Evolutionary conservation across 2,329 filamentous ascomycete genomes (phyloP), one percentile per base, ranked within the genome.

Genomic region (Aspergillus pseudotamarii): DNA sequence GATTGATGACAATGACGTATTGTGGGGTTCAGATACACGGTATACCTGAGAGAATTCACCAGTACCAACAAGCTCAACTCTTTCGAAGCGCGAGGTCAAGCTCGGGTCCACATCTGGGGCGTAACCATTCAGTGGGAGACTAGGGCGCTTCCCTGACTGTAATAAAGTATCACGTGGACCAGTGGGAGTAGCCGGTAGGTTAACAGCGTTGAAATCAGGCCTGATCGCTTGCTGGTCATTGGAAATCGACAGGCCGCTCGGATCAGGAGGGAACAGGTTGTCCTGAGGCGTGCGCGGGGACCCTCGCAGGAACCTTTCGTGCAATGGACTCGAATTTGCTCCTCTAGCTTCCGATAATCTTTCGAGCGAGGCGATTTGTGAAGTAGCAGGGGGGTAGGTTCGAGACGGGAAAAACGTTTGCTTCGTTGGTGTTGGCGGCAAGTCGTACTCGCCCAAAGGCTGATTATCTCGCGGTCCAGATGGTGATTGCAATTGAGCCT

Each of bases 21-120:
- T 73, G 14, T 76, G 68, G 64, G 80, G 69, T 64, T 79, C 68
- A 16, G 87, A 87, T 5, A 97, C 94, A 41, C 90, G 88, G 76
- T 93, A 99, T 0, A 99, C 95, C 61, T 91, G 88, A 0, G 95
- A 98, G 74, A 99, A 99, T 75, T 97, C 94, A 62, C 95, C 95
- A 64, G 89, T 89, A 55, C 94, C 94, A 68, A 94, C 86, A 63
- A 89, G 84, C 70, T 93, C 91, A 14, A 96, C 90, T 64, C 90
- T 91, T 60, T 90, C 88, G 74, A 99, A 99, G 59, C 91, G 88
- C 4, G 88, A 85, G 14, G 87, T 87, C 58, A 97, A 81, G 58
- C 86, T 87, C 26, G 88, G 86, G 72, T 98, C 94, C 19, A 94
- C 85, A 65, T 96, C 89, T 53, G 88, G 87, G 38, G 87, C 85